phyloP scores from a whole-genome alignment of 371 early-diverging fungal species.

The Syncephalis fuscata region DNA sequence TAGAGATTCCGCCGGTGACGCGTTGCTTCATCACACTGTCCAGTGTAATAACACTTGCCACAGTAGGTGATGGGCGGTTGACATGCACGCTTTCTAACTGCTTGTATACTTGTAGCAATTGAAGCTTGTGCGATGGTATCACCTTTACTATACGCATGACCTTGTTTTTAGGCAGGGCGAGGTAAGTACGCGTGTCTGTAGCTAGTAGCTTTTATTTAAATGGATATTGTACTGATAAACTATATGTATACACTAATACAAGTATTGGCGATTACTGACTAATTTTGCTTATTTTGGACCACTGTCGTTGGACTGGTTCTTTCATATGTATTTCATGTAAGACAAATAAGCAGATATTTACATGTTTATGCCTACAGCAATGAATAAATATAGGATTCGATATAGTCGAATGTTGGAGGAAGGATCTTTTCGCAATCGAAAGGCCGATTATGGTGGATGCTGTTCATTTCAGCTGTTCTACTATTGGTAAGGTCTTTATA shows the following conservation, averaged over 20 bases:
- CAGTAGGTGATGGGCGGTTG: conserved; percentile 46
- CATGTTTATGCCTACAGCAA: too few relatives aligned
- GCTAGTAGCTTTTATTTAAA: too few relatives aligned
- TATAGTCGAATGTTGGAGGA: conserved; percentile 90
- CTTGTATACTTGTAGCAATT: conserved; percentile 36
- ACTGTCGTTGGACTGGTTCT: conserved; percentile 74
- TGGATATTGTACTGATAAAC: conserved; percentile 3
- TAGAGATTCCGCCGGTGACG: conserved; percentile 75
- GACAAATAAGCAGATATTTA: not conserved
- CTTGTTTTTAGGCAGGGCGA: conserved; percentile 42
- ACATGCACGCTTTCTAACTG: too few relatives aligned
- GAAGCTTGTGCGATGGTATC: conserved; percentile 46
- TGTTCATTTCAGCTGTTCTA: conserved; percentile 41
- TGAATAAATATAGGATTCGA: conserved; percentile 12
- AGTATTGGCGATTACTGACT: conserved; percentile 88
- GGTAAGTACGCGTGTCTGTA: conserved; percentile 25
- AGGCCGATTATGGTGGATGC: conserved; percentile 83
- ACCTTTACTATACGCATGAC: conserved; percentile 64
- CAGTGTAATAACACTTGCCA: conserved; percentile 52
- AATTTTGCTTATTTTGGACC: conserved; percentile 84
- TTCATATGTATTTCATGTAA: conserved; percentile 90
- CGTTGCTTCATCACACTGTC: conserved; percentile 69
- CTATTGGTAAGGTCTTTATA: conserved; percentile 27
- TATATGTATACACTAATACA: not conserved
- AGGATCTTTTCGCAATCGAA: conserved; percentile 73